phyloP scores from a whole-genome alignment of 2,329 filamentous ascomycete genomes.

The Scedosporium boydii region DNA sequence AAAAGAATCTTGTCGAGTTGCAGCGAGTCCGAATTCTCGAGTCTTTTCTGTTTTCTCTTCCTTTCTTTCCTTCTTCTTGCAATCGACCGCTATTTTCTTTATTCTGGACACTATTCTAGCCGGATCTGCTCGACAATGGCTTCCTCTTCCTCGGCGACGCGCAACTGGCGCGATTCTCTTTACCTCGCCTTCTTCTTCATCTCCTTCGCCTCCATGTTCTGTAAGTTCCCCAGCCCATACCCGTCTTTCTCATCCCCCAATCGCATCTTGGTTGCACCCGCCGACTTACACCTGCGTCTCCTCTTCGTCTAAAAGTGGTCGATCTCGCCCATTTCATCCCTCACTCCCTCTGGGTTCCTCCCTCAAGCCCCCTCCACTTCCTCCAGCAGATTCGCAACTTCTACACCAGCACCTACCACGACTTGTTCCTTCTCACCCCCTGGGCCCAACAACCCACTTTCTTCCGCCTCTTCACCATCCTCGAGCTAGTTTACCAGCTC shows the following conservation, averaged over 20 bases:
- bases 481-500: constrained; percentile 41
- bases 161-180: constrained; percentile 1
- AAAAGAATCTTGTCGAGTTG: too few relatives aligned
- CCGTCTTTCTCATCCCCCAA: not conserved
- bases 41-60: too few relatives aligned
- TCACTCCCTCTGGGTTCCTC: constrained; percentile 28
- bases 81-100: too few relatives aligned
- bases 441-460: constrained; percentile 29
- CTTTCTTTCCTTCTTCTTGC: too few relatives aligned
- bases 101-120: too few relatives aligned
- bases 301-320: constrained; percentile 24
- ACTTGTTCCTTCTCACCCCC: constrained; percentile 39
- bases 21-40: too few relatives aligned
- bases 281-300: not conserved
- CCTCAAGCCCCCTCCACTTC: constrained; percentile 35
- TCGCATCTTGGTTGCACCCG: not conserved
- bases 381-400: constrained; percentile 33
- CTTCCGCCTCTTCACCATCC: constrained; percentile 39
- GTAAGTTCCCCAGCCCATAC: not conserved
- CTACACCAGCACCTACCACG: constrained; percentile 39
- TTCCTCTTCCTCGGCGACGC: not conserved
- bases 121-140: too few relatives aligned
- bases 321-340: constrained; percentile 47
- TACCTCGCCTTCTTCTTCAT: constrained; percentile 3
- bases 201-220: constrained; percentile 4